phyloP scores from a whole-genome alignment of 2,329 filamentous ascomycete species.

The Monilinia aucupariae region DNA sequence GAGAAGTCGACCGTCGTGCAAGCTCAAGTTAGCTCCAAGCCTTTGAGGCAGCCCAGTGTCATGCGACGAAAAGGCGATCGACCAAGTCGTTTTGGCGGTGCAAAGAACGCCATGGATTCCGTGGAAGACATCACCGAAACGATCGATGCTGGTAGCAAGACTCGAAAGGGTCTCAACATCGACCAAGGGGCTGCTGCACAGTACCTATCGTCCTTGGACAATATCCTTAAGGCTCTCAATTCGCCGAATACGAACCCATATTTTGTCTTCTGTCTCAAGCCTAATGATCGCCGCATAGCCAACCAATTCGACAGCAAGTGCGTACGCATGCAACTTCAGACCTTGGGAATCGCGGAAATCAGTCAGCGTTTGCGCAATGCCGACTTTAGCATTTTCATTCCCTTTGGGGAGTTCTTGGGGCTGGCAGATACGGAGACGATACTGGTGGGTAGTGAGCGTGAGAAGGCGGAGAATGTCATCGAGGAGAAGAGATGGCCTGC shows the following conservation, averaged over 20 bases:
- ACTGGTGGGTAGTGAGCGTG: constrained; percentile 84
- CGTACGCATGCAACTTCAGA: constrained; percentile 88
- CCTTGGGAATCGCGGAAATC: constrained; percentile 93
- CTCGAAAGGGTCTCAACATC: constrained; percentile 40
- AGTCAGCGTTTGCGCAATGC: constrained; percentile 87
- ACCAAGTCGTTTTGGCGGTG: constrained; percentile 26
- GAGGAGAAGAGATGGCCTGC: constrained; percentile 88
- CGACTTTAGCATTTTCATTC: constrained; percentile 92
- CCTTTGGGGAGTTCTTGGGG: constrained; percentile 91
- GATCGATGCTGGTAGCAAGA: constrained; percentile 37
- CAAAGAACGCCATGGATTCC: constrained; percentile 32
- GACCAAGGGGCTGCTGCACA: constrained; percentile 89
- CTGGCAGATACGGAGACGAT: constrained; percentile 78
- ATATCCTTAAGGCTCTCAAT: constrained; percentile 80
- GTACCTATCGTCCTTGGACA: constrained; percentile 82
- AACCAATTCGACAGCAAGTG: constrained; percentile 99
- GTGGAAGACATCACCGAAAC: constrained; percentile 45
- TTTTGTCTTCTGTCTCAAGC: constrained; percentile 95
- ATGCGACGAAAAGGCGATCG: constrained; percentile 64
- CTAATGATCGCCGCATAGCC: constrained; percentile 92
- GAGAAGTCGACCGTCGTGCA: constrained; percentile 90
- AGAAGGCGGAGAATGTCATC: constrained; percentile 86
- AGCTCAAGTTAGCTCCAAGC: constrained; percentile 92
- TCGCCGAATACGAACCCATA: constrained; percentile 84
- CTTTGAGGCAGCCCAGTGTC: constrained; percentile 85